Evolutionary conservation across 768 basidiomycete genomes (phyloP), one percentile per base, ranked within the genome.

Genomic region (Lactarius deliciosus): DNA sequence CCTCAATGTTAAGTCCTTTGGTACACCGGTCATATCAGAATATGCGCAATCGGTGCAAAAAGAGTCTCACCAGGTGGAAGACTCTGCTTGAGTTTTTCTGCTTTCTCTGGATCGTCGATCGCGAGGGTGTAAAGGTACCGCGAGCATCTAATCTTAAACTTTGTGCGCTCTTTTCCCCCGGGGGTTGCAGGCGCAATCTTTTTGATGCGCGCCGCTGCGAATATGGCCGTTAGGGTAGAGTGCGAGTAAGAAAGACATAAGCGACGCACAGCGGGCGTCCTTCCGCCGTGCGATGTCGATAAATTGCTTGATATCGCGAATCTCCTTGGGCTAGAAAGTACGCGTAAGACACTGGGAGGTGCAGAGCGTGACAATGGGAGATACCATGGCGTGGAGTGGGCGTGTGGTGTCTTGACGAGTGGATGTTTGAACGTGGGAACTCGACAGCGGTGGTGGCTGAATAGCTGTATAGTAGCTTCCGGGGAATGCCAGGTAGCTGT

Each of bases 81-180:
- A 75, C 88, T 89, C 83, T 92, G 92, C 83, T 90, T 87, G 74
- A 99, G 87, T 84, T 98, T 99, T 78, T 97, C 95, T 47, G 97
- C 96, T 85, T 98, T 98, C 79, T 97, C 95, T 75, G 92, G 87
- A 82, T 99, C 97, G 77, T 94, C 91, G 76, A 98, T 79, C 68
- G 88, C 86, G 70, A 98, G 86, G n/a, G 97, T 98, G 89, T 99
- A 99, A 68, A 96, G 89, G 79, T 95, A 95, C 77, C 92, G 86
- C 68, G 92, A 90, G 83, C 96, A 98, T 77, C 97, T 86, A 76
- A 99, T 87, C 86, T 99, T 99, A 88, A 98, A 98, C 82, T 98
- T 99, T 76, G 92, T 96, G 80, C 87, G 83, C 41, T 83, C 82
- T 81, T 93, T 93, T 73, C 86, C 89, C 59, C 84, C 83, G 40